phyloP scores from a whole-genome alignment of 352 stramenopile species.

The Phytophthora pisi region DNA sequence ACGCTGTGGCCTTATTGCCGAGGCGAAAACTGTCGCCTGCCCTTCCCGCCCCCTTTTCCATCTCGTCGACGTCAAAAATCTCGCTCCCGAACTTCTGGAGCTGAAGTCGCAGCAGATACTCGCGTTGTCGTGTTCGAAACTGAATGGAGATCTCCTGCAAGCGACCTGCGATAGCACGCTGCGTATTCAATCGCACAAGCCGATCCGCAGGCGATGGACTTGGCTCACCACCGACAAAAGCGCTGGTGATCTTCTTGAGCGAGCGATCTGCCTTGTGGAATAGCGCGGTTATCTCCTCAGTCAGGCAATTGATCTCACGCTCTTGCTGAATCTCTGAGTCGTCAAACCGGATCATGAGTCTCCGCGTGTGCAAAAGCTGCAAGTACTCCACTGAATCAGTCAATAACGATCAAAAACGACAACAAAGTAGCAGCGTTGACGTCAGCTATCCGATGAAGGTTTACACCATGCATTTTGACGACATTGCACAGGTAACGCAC shows the following conservation, averaged over 20 bases:
- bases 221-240: slow-evolving; percentile 54
- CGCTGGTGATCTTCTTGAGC: slow-evolving; percentile 73
- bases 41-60: slow-evolving; percentile 22
- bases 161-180: slow-evolving; percentile 63
- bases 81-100: slow-evolving; percentile 78
- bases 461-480: too few relatives aligned
- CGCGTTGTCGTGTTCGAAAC: slow-evolving; percentile 70
- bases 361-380: slow-evolving; percentile 73
- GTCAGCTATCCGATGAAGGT: too few relatives aligned
- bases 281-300: slow-evolving; percentile 62
- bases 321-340: slow-evolving; percentile 70
- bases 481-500: slow-evolving; percentile 31
- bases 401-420: neutral
- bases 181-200: slow-evolving; percentile 70
- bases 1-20: slow-evolving; percentile 21
- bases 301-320: slow-evolving; percentile 72
- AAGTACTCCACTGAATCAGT: slow-evolving; percentile 71
- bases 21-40: slow-evolving; percentile 15
- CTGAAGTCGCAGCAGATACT: slow-evolving; percentile 76
- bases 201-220: slow-evolving; percentile 56
- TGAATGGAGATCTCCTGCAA: slow-evolving; percentile 67
- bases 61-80: slow-evolving; percentile 56
- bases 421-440: neutral
- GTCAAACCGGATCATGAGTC: slow-evolving; percentile 86
- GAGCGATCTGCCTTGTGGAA: slow-evolving; percentile 72